Base-by-base conservation (phyloP, 75 land plant genomes). In the Sequoiadendron giganteum region DNA sequence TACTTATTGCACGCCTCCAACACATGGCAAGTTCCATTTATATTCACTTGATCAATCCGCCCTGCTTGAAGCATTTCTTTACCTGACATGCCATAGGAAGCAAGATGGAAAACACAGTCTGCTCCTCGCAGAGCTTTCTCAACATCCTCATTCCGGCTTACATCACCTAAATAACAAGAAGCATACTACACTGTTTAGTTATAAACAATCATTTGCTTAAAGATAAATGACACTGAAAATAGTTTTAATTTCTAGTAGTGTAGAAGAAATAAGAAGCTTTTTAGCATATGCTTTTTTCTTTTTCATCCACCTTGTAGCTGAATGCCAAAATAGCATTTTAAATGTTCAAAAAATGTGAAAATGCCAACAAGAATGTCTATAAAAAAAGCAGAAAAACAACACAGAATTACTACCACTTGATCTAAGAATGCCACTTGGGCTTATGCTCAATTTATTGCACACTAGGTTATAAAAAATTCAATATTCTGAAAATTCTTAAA, bases 21-120 rank as follows among this genome's bases (percentile, higher is more conserved):
- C 25, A 97, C 87, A 88, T 92, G 92, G 90, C 93, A 95, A 15
- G 98, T 97, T 56, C 99, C 99, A 89, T 92, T 91, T 87, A 97
- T 92, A 87, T 97, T 97, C 38, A 95, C 94, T 90, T 93, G 92
- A 87, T 97, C 99, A 75, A 93, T 93, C 15, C 89, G 93, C 5
- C 96, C 88, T 36, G 93, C 90, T 86, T 95, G 98, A 36, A 97
- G 95, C 98, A 96, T 96, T 89, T 96, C 95, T 90, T 97, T 97
- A 38, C 99, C 99, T 16, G 96, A 95, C 95, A 94, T 93, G 38
- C 99, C 99, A 89, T 86, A 94, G 2, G 98, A 94, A 54, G 99
- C 99, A 56, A 96, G 91, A 65, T 97, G 99, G 92, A 97, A 97
- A 52, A 97, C 99, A 90, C 99, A 97, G 87, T 97, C 90, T 0